A percentile compares a stretch with the other conserved stretches of the same genome.
These are phyloP conservation scores for Pseudogymnoascus sp. DNA, from an alignment of 2,329 filamentous ascomycete genomes.

Conservation along the genomic window DNA sequence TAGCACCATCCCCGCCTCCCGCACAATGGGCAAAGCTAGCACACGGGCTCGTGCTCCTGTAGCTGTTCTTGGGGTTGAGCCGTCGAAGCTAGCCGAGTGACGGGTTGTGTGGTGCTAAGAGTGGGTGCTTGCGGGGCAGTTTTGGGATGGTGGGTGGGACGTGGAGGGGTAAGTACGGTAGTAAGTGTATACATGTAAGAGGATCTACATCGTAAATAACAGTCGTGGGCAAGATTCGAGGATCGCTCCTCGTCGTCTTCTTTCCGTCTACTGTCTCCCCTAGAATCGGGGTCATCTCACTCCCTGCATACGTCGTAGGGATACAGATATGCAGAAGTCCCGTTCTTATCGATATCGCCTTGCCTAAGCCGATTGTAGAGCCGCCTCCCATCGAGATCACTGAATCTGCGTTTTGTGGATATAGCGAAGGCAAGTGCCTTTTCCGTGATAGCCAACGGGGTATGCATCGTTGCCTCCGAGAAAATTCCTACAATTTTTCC, in stretches of 20 bases:
- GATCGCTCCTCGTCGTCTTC: slow-evolving; percentile 51
- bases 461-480: slow-evolving; percentile 55
- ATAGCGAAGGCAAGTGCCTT: slow-evolving; percentile 44
- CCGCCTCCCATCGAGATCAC: slow-evolving; percentile 56
- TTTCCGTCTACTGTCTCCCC: slow-evolving; percentile 52
- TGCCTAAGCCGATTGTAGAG: slow-evolving; percentile 54
- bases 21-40: too few species aligned
- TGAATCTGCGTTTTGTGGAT: slow-evolving; percentile 41
- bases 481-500: slow-evolving; percentile 43
- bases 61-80: too few species aligned
- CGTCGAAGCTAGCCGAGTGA: too few species aligned
- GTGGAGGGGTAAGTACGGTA: too few species aligned
- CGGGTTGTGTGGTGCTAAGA: too few species aligned
- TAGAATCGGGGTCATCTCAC: slow-evolving; percentile 59
- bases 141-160: too few species aligned
- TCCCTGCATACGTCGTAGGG: slow-evolving; percentile 54
- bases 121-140: too few species aligned
- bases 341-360: slow-evolving; percentile 47
- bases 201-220: slow-evolving; percentile 62
- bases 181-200: too few species aligned
- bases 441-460: slow-evolving; percentile 49
- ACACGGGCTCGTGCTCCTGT: too few species aligned
- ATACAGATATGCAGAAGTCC: slow-evolving; percentile 51
- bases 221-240: slow-evolving; percentile 50
- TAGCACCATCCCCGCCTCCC: too few species aligned